Evolutionary conservation across 371 early-diverging fungal species (phyloP), one percentile per base, ranked within the genome.

Genomic region (Mucor racemosus): DNA sequence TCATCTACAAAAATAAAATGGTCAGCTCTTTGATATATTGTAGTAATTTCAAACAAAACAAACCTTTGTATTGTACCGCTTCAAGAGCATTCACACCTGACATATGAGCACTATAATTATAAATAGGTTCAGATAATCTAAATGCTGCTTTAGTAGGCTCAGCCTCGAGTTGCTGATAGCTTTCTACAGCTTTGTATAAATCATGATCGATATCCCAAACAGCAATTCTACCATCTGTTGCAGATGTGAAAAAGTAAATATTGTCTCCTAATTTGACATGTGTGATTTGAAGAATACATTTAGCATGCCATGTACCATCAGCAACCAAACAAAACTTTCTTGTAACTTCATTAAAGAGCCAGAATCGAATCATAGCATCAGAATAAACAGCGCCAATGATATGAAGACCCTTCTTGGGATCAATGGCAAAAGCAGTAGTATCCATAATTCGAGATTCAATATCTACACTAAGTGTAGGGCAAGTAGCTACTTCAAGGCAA

Each of bases 401-500:
- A 70, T 88, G 88, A 15, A 80, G 71, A 4, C 81, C 76, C n/a
- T 71, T 73, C 11, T 60, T 33, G 6, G 72, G 39, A 14, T 73
- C 66, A 17, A 81, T 60, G 9, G 72, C 75, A 58, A 80, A 76
- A 0, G 78, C 79, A 1, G 85, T 82, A 0, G 82, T 75, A 57
- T 86, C 86, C 88, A 88, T 88, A 54, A 88, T 86, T 26, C 88
- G 72, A 0, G 86, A 82, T 62, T 88, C 88, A 42, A 81, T 74
- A 13, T 74, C 76, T 50, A 81, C 79, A 55, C 80, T 85, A 10
- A 74, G 55, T 26, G 75, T 65, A 4, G 86, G 86, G 44, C 86
- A 85, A 0, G 71, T 72, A 1, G 88, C 84, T 31, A 84, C 76
- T 44, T 85, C 86, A 2, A 86, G 72, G 54, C 86, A 88, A 33